Percentiles rank a stretch among this genome's conserved stretches.
Conservation (phyloP, 1,284 basidiomycete species). For the Puccinia novopanici region DNA sequence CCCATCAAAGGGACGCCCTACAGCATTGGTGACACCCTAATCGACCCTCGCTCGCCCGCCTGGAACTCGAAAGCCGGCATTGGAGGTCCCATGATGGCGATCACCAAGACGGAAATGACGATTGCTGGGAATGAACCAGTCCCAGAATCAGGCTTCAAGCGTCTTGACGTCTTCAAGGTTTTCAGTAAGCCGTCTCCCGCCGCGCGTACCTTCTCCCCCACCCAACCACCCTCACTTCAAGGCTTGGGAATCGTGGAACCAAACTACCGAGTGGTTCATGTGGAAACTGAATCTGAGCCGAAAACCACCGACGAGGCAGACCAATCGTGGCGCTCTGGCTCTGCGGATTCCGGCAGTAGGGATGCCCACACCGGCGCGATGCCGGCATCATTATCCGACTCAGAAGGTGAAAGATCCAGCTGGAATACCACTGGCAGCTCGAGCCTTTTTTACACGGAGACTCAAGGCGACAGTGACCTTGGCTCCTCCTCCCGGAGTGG, state of each 20-base stretch:
- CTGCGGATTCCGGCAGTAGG: slow-evolving; percentile 17
- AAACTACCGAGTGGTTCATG: slow-evolving; percentile 26
- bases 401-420: slow-evolving; percentile 41
- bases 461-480: slow-evolving; percentile 41
- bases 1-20: slow-evolving; percentile 30
- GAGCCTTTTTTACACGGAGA: slow-evolving; percentile 47
- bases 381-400: slow-evolving; percentile 17
- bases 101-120: slow-evolving; percentile 24
- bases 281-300: slow-evolving; percentile 16
- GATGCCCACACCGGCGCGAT: not conserved
- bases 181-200: slow-evolving; percentile 30
- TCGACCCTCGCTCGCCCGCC: slow-evolving; percentile 31
- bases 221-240: slow-evolving; percentile 5
- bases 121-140: slow-evolving; percentile 1
- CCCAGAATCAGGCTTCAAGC: slow-evolving; percentile 28
- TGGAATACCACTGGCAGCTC: slow-evolving; percentile 49
- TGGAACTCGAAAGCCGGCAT: slow-evolving; percentile 26
- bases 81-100: slow-evolving; percentile 43
- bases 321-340: not conserved
- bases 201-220: not conserved
- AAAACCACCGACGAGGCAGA: not conserved
- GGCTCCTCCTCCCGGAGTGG: slow-evolving; percentile 38
- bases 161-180: slow-evolving; percentile 35
- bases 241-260: slow-evolving; percentile 38
- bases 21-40: slow-evolving; percentile 34